phyloP scores from a whole-genome alignment of 768 basidiomycete genomes.

The Amanita pseudoporphyria region DNA sequence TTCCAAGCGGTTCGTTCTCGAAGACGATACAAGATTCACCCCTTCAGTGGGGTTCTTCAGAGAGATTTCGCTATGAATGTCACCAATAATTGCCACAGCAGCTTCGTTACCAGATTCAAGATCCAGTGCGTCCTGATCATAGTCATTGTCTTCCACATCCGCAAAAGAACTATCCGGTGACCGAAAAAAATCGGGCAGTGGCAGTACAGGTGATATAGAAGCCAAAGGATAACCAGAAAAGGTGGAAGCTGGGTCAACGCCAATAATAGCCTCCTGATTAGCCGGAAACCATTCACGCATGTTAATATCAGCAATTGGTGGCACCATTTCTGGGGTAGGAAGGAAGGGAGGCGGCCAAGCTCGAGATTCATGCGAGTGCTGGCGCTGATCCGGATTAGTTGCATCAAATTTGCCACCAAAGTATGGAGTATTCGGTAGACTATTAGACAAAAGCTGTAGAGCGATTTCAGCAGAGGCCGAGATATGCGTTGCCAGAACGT shows the following conservation, averaged over 20 bases:
- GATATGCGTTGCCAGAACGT: constrained; percentile 24
- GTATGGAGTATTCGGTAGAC: background rate
- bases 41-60: background rate
- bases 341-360: background rate
- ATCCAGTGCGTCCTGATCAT: background rate
- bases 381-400: background rate
- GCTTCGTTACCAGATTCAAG: background rate
- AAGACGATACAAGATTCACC: background rate
- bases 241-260: constrained; percentile 24
- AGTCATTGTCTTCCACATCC: background rate
- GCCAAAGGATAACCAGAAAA: constrained; percentile 13
- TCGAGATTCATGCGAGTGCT: background rate
- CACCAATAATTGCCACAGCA: background rate
- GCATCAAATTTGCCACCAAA: background rate
- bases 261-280: constrained; percentile 12
- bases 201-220: background rate
- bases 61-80: background rate
- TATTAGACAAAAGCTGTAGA: constrained; percentile 5
- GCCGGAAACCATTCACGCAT: constrained; percentile 11
- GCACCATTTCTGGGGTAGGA: constrained; percentile 1
- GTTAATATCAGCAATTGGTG: constrained; percentile 11
- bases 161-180: constrained; percentile 4
- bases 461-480: constrained; percentile 19
- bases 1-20: background rate
- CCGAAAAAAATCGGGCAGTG: background rate